Percentiles rank a stretch among this genome's conserved stretches.
Evolutionary conservation across 352 stramenopile genomes (phyloP).

Genomic region (Phytophthora nicotianae): DNA sequence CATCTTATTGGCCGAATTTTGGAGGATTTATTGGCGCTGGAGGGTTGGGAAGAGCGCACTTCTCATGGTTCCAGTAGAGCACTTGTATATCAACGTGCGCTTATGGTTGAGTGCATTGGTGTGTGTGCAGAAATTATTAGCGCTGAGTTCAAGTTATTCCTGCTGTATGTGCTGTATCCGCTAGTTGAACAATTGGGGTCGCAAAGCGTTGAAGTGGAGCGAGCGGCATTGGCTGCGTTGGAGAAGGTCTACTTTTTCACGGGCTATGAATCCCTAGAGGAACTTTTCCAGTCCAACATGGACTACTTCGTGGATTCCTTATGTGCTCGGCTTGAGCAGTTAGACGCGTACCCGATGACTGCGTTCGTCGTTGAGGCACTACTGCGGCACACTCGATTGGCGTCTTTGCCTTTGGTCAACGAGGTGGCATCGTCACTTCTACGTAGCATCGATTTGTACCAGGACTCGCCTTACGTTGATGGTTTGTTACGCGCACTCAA

Average conservation of each 20-base stretch:
- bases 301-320: conserved; percentile 89
- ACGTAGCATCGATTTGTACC: conserved; percentile 76
- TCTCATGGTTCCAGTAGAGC: conserved; percentile 13
- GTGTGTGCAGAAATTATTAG: conserved; percentile 71
- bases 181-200: conserved; percentile 86
- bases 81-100: conserved; percentile 49
- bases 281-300: conserved; percentile 82
- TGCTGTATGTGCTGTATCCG: conserved; percentile 80
- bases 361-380: conserved; percentile 79
- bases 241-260: conserved; percentile 69
- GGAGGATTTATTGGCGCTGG: conserved; percentile 69
- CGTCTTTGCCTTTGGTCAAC: conserved; percentile 77
- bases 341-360: conserved; percentile 74
- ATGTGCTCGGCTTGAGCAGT: conserved; percentile 67
- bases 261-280: conserved; percentile 59
- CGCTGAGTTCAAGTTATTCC: conserved; percentile 57
- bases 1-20: conserved; percentile 75
- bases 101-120: conserved; percentile 80
- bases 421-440: conserved; percentile 78
- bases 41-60: conserved; percentile 45
- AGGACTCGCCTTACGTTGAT: conserved; percentile 57
- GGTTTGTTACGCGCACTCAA: conserved; percentile 70
- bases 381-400: conserved; percentile 60
- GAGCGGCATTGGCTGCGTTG: conserved; percentile 68
- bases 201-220: conserved; percentile 63